phyloP scores from a whole-genome alignment of 169 alveolate species.

The Plasmodium malariae region DNA sequence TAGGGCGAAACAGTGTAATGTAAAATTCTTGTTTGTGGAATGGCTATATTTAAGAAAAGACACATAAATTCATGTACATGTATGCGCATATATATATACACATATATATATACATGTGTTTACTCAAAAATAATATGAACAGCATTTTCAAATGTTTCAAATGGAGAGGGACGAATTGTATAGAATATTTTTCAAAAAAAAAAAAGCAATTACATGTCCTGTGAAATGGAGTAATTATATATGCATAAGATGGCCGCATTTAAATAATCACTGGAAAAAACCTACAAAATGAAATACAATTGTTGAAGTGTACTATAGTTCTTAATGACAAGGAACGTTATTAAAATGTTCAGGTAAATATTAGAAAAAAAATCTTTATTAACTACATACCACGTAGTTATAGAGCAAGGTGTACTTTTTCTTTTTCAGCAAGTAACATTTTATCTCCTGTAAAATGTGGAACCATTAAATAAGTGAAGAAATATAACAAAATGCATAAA shows the following conservation, averaged over 20 bases:
- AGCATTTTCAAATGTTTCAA: neutral
- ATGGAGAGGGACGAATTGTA: neutral
- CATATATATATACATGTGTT: too few relatives aligned
- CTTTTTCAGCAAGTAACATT: slow-evolving; percentile 16
- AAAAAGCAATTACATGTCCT: slow-evolving; percentile 8
- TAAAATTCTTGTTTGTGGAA: too few relatives aligned
- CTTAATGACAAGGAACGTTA: too few relatives aligned
- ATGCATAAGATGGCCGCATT: slow-evolving; percentile 56
- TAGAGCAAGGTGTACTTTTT: slow-evolving; percentile 39
- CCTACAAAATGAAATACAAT: slow-evolving; percentile 3
- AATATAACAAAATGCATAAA: neutral
- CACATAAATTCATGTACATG: too few relatives aligned
- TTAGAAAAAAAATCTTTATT: too few relatives aligned
- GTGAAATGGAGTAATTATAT: slow-evolving; percentile 26
- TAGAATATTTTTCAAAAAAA: neutral
- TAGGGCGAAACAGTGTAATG: too few relatives aligned
- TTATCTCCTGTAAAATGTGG: slow-evolving; percentile 9
- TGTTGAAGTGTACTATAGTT: too few relatives aligned
- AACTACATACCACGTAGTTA: slow-evolving; percentile 28
- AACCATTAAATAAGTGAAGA: neutral
- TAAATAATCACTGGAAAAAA: slow-evolving; percentile 44
- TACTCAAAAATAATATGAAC: too few relatives aligned
- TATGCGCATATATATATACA: too few relatives aligned
- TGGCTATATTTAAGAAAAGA: too few relatives aligned
- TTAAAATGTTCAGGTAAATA: too few relatives aligned